A percentile compares a stretch with the other conserved stretches of the same genome.
These are phyloP conservation scores for Pinus albicaulis DNA, from an alignment of 75 land plant genomes.

Conservation along the genomic window DNA sequence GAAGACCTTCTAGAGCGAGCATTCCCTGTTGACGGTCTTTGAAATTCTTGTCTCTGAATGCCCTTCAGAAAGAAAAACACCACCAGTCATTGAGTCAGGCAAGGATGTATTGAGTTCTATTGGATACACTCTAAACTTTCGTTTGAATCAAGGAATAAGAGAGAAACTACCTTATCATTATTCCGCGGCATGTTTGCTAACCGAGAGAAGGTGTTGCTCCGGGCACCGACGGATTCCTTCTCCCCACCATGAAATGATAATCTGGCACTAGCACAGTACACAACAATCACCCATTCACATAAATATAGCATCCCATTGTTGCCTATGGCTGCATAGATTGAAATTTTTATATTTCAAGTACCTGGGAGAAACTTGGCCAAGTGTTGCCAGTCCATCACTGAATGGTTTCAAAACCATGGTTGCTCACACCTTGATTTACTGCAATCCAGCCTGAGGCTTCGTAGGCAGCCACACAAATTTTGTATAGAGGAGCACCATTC, in stretches of 20 bases:
- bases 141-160: not conserved
- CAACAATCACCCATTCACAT: too few relatives aligned
- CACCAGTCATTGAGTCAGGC: not conserved
- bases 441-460: not conserved
- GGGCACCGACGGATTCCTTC: not conserved
- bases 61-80: conserved; percentile 10
- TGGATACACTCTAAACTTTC: not conserved
- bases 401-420: conserved; percentile 2
- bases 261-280: not conserved
- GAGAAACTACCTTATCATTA: conserved; percentile 24
- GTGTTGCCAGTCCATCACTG: not conserved
- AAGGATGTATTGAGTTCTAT: conserved; percentile 9
- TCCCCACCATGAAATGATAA: not conserved
- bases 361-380: not conserved
- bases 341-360: not conserved
- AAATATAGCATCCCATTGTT: not conserved
- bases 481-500: conserved; percentile 4
- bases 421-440: not conserved
- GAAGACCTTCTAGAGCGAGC: conserved; percentile 11
- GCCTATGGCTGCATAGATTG: too few relatives aligned
- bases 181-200: conserved; percentile 4
- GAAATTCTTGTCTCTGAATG: conserved; percentile 34
- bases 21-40: conserved; percentile 14
- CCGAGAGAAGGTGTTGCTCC: not conserved
- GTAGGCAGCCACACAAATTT: not conserved